These are phyloP conservation scores for Penicillium glabrum DNA, from an alignment of 2,329 filamentous ascomycete species.

Conservation along the genomic window DNA sequence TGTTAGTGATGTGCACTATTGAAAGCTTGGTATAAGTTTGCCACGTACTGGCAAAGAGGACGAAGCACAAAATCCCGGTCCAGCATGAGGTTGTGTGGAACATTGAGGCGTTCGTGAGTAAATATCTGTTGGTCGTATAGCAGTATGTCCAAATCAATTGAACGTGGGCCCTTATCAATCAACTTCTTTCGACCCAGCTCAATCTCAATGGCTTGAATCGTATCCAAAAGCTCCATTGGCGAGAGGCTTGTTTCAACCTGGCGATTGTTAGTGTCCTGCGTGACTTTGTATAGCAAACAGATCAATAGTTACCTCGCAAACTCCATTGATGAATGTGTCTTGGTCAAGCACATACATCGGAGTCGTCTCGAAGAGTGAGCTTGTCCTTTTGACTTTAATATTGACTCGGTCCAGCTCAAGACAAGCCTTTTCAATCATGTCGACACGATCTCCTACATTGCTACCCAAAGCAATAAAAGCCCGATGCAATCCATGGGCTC, in stretches of 20 bases:
- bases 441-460: constrained; percentile 83
- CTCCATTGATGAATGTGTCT: constrained; percentile 84
- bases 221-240: constrained; percentile 74
- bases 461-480: constrained; percentile 89
- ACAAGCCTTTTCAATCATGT: constrained; percentile 82
- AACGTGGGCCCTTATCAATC: constrained; percentile 90
- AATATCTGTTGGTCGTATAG: constrained; percentile 71
- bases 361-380: constrained; percentile 88
- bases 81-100: constrained; percentile 81
- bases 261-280: constrained; percentile 1
- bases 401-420: constrained; percentile 70
- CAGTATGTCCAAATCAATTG: constrained; percentile 91
- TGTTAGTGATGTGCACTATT: not conserved
- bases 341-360: constrained; percentile 97
- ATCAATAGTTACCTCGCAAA: constrained; percentile 70
- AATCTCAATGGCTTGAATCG: constrained; percentile 80
- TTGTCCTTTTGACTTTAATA: constrained; percentile 76
- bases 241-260: constrained; percentile 78
- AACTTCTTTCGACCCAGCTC: constrained; percentile 76
- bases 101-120: constrained; percentile 68
- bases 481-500: constrained; percentile 28
- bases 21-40: not conserved
- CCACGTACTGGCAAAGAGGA: constrained; percentile 63
- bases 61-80: constrained; percentile 93
- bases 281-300: not conserved